phyloP scores from a whole-genome alignment of 1,284 basidiomycete species.

The Paramarasmius palmivorus region DNA sequence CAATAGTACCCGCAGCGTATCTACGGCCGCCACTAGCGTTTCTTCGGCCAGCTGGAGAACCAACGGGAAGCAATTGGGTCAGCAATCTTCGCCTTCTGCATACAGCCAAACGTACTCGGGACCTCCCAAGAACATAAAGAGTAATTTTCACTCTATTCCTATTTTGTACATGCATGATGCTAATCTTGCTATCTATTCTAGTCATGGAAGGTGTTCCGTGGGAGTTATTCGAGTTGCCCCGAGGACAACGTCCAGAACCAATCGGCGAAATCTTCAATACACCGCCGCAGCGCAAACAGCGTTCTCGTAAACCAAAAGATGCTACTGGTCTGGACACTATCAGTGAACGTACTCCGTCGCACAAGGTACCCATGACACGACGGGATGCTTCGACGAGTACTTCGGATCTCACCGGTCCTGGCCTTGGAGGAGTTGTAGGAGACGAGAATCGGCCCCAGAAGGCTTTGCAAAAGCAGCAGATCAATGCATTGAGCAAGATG shows the following conservation, averaged over 20 bases:
- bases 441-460: slow-evolving; percentile 66
- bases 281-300: slow-evolving; percentile 62
- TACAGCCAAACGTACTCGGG: slow-evolving; percentile 30
- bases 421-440: slow-evolving; percentile 36
- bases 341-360: slow-evolving; percentile 54
- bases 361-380: slow-evolving; percentile 28
- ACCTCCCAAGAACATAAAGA: slow-evolving; percentile 75
- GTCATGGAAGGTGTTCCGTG: slow-evolving; percentile 76
- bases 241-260: slow-evolving; percentile 60
- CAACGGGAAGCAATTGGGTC: slow-evolving; percentile 30
- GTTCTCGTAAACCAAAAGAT: slow-evolving; percentile 66
- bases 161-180: slow-evolving; percentile 15
- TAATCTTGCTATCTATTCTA: slow-evolving; percentile 27
- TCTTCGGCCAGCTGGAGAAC: slow-evolving; percentile 71
- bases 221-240: slow-evolving; percentile 67
- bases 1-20: slow-evolving; percentile 67
- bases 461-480: slow-evolving; percentile 77
- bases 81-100: slow-evolving; percentile 24
- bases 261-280: slow-evolving; percentile 61
- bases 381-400: slow-evolving; percentile 68
- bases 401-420: slow-evolving; percentile 53
- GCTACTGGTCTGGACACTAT: slow-evolving; percentile 65
- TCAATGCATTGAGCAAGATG: slow-evolving; percentile 83
- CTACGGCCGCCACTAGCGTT: slow-evolving; percentile 76
- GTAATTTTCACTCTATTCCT: slow-evolving; percentile 36